These are phyloP conservation scores for Boletus reticuloceps DNA, from an alignment of 768 basidiomycete genomes.

Conservation along the genomic window DNA sequence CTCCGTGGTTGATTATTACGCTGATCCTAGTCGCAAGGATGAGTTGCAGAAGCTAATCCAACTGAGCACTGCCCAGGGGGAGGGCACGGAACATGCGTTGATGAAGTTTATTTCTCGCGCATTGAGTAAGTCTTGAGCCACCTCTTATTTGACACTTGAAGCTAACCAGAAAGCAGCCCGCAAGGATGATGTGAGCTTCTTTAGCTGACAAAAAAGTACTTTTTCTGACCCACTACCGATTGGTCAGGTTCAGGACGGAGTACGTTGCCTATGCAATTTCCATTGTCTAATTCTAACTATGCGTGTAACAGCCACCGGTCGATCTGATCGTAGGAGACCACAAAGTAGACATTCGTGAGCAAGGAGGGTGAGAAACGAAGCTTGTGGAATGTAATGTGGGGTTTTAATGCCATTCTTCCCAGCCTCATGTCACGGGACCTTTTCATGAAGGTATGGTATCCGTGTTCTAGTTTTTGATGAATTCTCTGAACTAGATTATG, in stretches of 20 bases:
- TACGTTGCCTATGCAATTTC: conserved; percentile 20
- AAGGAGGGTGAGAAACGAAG: conserved; percentile 19
- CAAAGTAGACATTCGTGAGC: conserved; percentile 8
- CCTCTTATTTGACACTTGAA: conserved; percentile 8
- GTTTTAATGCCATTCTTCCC: conserved; percentile 8
- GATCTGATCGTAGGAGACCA: conserved; percentile 5
- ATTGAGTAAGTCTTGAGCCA: conserved; percentile 35
- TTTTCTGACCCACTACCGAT: conserved; percentile 36
- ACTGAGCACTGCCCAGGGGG: conserved; percentile 29
- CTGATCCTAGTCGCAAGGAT: conserved; percentile 37
- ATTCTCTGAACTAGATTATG: conserved; percentile 12
- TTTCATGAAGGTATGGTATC: conserved; percentile 15
- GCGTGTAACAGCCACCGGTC: conserved; percentile 4
- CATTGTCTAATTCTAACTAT: neutral
- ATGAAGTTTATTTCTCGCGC: conserved; percentile 48
- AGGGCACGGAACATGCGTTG: conserved; percentile 28
- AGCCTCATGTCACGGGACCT: conserved; percentile 33
- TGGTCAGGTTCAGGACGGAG: conserved; percentile 39
- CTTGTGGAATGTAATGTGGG: neutral
- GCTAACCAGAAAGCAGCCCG: conserved; percentile 36
- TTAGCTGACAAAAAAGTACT: neutral
- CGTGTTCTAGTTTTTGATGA: neutral
- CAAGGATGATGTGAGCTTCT: conserved; percentile 27
- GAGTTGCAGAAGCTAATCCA: conserved; percentile 38
- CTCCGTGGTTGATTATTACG: conserved; percentile 59